phyloP scores from a whole-genome alignment of 2,329 filamentous ascomycete genomes.

The Tolypocladium ophioglossoides region DNA sequence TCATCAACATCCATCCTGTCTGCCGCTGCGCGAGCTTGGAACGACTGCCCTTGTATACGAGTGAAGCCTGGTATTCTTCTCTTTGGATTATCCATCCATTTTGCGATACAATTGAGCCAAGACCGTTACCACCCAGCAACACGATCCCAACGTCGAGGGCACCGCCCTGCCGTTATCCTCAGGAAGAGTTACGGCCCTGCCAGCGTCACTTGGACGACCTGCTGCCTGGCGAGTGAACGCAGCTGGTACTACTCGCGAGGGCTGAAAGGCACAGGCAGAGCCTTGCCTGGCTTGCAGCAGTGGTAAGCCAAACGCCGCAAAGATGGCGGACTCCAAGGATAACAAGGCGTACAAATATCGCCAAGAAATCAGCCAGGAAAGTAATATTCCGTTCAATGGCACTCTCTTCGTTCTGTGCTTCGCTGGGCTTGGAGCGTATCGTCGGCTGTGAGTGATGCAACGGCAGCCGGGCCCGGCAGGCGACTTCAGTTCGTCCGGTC shows the following conservation, averaged over 20 bases:
- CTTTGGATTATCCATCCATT: neutral
- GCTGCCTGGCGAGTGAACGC: neutral
- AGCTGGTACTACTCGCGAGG: neutral
- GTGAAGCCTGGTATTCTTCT: neutral
- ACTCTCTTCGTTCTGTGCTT: neutral
- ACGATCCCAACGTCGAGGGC: neutral
- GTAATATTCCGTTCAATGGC: neutral
- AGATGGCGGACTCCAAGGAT: constrained; percentile 52
- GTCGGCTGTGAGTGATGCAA: neutral
- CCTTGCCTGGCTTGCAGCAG: neutral
- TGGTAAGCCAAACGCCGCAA: neutral
- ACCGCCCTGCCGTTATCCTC: neutral
- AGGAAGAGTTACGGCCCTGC: neutral
- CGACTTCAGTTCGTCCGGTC: neutral
- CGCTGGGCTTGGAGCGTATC: neutral
- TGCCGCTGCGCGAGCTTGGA: neutral
- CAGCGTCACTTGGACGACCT: neutral
- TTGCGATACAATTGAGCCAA: neutral
- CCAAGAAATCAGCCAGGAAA: constrained; percentile 94
- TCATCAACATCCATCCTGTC: neutral
- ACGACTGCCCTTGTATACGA: neutral
- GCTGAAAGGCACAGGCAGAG: neutral
- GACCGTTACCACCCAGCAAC: neutral
- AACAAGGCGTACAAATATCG: constrained; percentile 71
- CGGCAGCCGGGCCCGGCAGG: neutral